These are phyloP conservation scores for Phytophthora cactorum DNA, from an alignment of 352 stramenopile genomes.

Conservation along the genomic window DNA sequence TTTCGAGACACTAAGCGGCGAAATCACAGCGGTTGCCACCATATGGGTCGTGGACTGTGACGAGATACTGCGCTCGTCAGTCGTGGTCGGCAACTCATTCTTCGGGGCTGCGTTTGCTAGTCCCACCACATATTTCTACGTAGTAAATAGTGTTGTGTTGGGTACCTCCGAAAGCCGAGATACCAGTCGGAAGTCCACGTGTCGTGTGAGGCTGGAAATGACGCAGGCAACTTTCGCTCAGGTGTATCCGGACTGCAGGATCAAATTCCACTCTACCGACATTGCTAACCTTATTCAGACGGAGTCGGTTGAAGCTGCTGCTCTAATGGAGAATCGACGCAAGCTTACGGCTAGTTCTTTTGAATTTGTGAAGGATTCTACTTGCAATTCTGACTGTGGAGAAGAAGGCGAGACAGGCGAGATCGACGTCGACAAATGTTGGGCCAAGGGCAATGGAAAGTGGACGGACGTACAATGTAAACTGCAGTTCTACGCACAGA, in stretches of 20 bases:
- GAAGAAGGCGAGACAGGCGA: constrained; percentile 3
- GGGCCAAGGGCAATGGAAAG: constrained; percentile 11
- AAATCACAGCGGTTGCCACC: not conserved
- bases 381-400: constrained; percentile 27
- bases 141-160: constrained; percentile 1
- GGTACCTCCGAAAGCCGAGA: not conserved
- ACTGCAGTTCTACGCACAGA: constrained; percentile 32
- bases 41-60: constrained; percentile 7
- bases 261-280: constrained; percentile 32
- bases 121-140: constrained; percentile 13
- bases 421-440: constrained; percentile 36
- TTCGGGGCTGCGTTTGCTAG: constrained; percentile 4
- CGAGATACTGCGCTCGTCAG: not conserved
- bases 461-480: constrained; percentile 26
- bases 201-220: constrained; percentile 21
- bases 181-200: not conserved
- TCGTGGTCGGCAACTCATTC: constrained; percentile 18
- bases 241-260: constrained; percentile 28
- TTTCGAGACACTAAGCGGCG: not conserved
- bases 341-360: constrained; percentile 23
- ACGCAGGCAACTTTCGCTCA: constrained; percentile 23
- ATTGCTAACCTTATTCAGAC: constrained; percentile 21
- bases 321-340: not conserved
- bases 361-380: constrained; percentile 25
- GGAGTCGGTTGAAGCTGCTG: constrained; percentile 8